phyloP scores from a whole-genome alignment of 2,329 filamentous ascomycete genomes.

The Macrophomina pseudophaseolina region DNA sequence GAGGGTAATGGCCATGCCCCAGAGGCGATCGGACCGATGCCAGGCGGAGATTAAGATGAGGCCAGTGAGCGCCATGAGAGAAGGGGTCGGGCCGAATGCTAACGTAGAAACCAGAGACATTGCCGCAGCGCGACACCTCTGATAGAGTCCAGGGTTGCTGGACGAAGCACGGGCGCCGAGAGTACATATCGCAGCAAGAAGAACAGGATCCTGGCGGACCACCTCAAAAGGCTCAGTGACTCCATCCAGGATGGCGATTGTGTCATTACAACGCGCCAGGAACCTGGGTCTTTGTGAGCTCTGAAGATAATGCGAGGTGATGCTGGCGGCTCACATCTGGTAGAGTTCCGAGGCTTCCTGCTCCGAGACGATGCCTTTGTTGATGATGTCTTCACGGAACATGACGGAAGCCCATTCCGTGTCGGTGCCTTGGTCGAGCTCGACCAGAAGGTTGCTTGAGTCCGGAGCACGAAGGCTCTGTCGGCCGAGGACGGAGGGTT shows the following conservation, averaged over 20 bases:
- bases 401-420: no score
- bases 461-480: not conserved
- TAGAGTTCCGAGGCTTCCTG: not conserved
- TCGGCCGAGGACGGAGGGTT: not conserved
- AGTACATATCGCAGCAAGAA: constrained; percentile 5
- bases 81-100: not conserved
- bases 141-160: not conserved
- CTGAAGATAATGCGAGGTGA: no score
- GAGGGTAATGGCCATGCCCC: not conserved
- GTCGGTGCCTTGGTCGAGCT: no score
- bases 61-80: not conserved
- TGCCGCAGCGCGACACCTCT: not conserved
- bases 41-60: not conserved
- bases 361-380: not conserved
- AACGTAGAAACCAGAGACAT: not conserved
- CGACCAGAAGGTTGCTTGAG: no score
- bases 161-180: not conserved
- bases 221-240: not conserved
- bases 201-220: not conserved
- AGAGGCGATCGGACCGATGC: constrained; percentile 2
- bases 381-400: not conserved
- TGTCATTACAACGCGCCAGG: not conserved
- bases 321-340: not conserved
- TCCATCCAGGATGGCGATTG: not conserved
- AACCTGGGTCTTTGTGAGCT: not conserved